phyloP scores from a whole-genome alignment of 2,329 filamentous ascomycete species.

The Biscogniauxia mediterranea region DNA sequence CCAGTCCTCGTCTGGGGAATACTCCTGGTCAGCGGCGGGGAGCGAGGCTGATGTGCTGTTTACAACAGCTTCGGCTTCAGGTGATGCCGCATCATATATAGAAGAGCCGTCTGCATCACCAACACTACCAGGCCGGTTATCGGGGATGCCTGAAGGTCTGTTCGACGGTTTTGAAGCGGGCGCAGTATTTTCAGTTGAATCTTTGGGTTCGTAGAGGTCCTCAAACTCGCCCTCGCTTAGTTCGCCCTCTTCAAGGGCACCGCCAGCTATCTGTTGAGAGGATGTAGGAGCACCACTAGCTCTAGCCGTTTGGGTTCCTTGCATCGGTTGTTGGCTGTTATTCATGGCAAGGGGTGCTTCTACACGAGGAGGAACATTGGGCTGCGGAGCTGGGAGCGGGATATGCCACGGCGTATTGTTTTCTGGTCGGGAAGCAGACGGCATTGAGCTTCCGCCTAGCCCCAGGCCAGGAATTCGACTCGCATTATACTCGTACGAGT shows the following conservation, averaged over 20 bases:
- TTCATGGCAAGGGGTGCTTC: background rate
- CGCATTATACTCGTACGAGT: constrained; percentile 39
- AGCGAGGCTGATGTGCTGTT: constrained; percentile 23
- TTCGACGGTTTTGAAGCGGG: constrained; percentile 5
- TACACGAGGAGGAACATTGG: constrained; percentile 3
- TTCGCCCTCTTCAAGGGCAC: constrained; percentile 67
- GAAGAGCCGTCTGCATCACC: constrained; percentile 34
- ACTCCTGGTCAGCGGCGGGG: constrained; percentile 24
- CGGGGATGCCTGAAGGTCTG: constrained; percentile 11
- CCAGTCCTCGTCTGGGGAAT: constrained; percentile 25
- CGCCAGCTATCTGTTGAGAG: constrained; percentile 5
- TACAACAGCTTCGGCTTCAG: constrained; percentile 19
- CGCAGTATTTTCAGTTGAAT: constrained; percentile 5
- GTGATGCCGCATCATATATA: constrained; percentile 32
- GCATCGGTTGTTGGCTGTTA: constrained; percentile 2
- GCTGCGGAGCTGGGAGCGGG: constrained; percentile 5
- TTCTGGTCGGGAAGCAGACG: constrained; percentile 9
- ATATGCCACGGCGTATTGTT: constrained; percentile 16
- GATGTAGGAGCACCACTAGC: background rate
- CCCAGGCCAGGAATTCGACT: constrained; percentile 40
- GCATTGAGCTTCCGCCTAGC: constrained; percentile 25
- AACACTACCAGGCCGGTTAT: constrained; percentile 24
- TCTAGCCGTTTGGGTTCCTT: background rate
- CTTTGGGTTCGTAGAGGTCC: constrained; percentile 51
- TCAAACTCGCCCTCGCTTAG: constrained; percentile 67